Conservation (phyloP, 2,329 filamentous ascomycete species). For the Pseudocercospora fuligena region DNA sequence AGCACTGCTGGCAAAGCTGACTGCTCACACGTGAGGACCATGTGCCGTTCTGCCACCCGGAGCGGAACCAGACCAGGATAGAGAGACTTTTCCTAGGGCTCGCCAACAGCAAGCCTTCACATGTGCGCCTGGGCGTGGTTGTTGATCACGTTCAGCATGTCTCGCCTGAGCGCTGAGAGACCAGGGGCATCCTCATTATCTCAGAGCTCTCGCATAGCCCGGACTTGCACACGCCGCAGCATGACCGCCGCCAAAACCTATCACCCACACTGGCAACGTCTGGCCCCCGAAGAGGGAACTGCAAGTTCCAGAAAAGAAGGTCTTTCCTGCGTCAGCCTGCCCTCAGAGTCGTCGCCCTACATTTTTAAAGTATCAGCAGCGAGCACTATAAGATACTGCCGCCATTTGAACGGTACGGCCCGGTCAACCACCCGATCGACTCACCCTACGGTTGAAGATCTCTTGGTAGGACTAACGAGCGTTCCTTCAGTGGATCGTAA, state of each 20-base stretch:
- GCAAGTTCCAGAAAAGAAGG: conserved; percentile 21
- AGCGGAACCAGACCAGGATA: conserved; percentile 2
- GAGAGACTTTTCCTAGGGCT: conserved; percentile 4
- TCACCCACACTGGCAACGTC: conserved; percentile 3
- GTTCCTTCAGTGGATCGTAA: conserved; percentile 21
- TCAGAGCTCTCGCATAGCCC: neutral
- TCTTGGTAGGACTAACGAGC: conserved; percentile 17
- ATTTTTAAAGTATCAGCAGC: conserved; percentile 14
- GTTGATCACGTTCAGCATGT: conserved; percentile 14
- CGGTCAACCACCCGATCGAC: conserved; percentile 23
- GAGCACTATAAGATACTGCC: conserved; percentile 21
- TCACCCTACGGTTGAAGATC: conserved; percentile 23
- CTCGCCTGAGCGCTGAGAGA: neutral
- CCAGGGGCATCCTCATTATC: neutral
- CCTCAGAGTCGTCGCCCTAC: conserved; percentile 24
- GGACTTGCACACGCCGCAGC: neutral
- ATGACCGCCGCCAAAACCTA: conserved; percentile 4
- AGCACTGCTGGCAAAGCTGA: conserved; percentile 16
- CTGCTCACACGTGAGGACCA: conserved; percentile 26
- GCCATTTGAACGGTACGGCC: conserved; percentile 22
- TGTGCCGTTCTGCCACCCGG: conserved; percentile 23
- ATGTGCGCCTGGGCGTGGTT: conserved; percentile 16
- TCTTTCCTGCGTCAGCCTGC: conserved; percentile 10
- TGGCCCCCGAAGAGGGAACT: conserved; percentile 24
- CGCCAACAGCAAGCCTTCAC: conserved; percentile 8